phyloP scores from a whole-genome alignment of 176 grass and related monocot species.

The Triticum turgidum region DNA sequence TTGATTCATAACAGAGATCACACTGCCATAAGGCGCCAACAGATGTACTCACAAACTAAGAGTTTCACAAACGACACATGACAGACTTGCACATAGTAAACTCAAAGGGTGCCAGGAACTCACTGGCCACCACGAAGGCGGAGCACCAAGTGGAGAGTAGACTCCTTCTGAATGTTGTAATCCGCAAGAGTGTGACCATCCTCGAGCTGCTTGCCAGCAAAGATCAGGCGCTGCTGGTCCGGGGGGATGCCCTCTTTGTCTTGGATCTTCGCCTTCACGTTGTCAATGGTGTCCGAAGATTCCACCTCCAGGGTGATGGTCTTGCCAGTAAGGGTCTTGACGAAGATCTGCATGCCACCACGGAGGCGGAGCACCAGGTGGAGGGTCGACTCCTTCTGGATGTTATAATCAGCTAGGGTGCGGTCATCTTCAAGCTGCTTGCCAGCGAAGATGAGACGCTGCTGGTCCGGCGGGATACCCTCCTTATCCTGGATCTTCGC shows the following conservation, averaged over 20 bases:
- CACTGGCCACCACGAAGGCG: too few relatives aligned
- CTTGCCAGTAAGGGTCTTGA: slow-evolving; percentile 65
- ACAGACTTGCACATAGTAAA: neutral
- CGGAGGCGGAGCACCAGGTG: slow-evolving; percentile 44
- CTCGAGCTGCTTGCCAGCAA: slow-evolving; percentile 59
- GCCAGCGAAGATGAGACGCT: slow-evolving; percentile 37
- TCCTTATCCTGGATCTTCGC: slow-evolving; percentile 66
- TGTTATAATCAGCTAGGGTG: slow-evolving; percentile 66
- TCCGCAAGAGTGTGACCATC: neutral
- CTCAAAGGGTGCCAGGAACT: neutral
- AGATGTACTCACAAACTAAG: neutral
- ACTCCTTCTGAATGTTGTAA: too few relatives aligned
- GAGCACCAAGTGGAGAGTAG: too few relatives aligned
- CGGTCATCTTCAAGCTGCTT: slow-evolving; percentile 59
- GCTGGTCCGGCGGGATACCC: slow-evolving; percentile 46
- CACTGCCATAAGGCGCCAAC: neutral
- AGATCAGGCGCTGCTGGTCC: slow-evolving; percentile 63
- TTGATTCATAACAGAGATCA: neutral
- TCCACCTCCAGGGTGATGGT: slow-evolving; percentile 69
- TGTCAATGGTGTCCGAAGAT: neutral
- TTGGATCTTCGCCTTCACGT: slow-evolving; percentile 62
- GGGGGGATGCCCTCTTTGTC: slow-evolving; percentile 70
- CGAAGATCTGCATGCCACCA: slow-evolving; percentile 62
- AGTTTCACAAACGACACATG: neutral
- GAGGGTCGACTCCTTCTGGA: slow-evolving; percentile 66